Percentiles rank a stretch among this genome's conserved stretches.
Evolutionary conservation across 2,329 filamentous ascomycete species (phyloP).

Genomic region (Furcasterigmium furcatum): DNA sequence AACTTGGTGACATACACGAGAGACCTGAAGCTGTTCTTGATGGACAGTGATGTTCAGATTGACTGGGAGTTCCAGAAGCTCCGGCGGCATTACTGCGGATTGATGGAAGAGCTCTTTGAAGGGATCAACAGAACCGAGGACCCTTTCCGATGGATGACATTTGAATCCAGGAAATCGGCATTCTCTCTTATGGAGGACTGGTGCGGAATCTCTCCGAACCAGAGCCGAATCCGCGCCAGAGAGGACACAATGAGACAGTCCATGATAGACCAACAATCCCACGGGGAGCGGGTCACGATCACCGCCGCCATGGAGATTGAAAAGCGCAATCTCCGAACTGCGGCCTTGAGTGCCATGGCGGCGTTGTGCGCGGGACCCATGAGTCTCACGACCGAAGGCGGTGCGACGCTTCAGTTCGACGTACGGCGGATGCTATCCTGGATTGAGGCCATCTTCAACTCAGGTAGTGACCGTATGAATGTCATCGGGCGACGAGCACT

Average conservation of each 20-base stretch:
- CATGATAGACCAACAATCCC: conserved; percentile 74
- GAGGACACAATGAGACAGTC: conserved; percentile 88
- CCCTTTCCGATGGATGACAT: conserved; percentile 92
- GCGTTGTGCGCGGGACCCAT: conserved; percentile 84
- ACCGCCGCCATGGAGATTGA: conserved; percentile 96
- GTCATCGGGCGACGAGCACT: conserved; percentile 84
- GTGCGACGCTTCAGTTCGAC: conserved; percentile 86
- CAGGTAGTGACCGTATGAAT: conserved; percentile 87
- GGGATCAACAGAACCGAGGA: conserved; percentile 84
- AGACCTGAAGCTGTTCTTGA: conserved; percentile 89
- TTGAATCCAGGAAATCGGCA: conserved; percentile 91
- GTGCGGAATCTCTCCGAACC: conserved; percentile 96
- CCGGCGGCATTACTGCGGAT: conserved; percentile 87
- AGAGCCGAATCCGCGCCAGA: conserved; percentile 73
- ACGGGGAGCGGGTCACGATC: conserved; percentile 71
- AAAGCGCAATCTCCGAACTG: conserved; percentile 85
- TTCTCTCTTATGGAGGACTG: conserved; percentile 98
- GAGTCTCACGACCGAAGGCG: conserved; percentile 83
- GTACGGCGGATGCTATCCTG: conserved; percentile 88
- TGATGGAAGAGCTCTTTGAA: conserved; percentile 91
- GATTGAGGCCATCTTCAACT: conserved; percentile 94
- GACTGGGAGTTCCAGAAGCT: conserved; percentile 94
- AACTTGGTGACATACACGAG: conserved; percentile 89
- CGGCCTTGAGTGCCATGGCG: conserved; percentile 93
- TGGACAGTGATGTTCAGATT: conserved; percentile 90